Conservation (phyloP, 257 asterid species). For the Avicennia marina region DNA sequence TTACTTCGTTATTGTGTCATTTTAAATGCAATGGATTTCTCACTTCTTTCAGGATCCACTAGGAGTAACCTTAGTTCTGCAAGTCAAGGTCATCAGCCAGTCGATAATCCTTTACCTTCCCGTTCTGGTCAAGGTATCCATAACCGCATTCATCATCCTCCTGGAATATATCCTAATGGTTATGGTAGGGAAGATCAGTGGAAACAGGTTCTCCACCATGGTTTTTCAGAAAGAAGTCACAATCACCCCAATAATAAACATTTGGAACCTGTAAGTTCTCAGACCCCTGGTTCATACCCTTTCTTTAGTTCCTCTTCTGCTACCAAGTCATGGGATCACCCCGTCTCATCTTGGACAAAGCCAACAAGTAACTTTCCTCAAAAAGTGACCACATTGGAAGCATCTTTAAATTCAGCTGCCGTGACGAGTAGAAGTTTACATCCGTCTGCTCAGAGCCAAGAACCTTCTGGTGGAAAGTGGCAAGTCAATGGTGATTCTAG, state of each 20-base stretch:
- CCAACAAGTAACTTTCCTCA: slow-evolving; percentile 37
- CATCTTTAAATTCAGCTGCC: slow-evolving; percentile 41
- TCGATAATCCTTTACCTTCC: slow-evolving; percentile 29
- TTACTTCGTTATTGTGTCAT: neutral
- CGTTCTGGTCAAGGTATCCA: slow-evolving; percentile 32
- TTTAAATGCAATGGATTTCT: slow-evolving; percentile 8
- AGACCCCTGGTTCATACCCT: slow-evolving; percentile 31
- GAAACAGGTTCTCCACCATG: slow-evolving; percentile 39
- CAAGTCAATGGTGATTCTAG: slow-evolving; percentile 32
- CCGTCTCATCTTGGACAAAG: slow-evolving; percentile 57
- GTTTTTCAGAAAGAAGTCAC: slow-evolving; percentile 31
- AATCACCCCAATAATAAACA: slow-evolving; percentile 33
- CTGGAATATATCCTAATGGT: slow-evolving; percentile 35
- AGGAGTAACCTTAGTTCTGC: slow-evolving; percentile 29
- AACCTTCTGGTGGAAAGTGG: slow-evolving; percentile 44
- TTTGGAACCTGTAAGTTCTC: slow-evolving; percentile 45
- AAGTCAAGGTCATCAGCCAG: slow-evolving; percentile 35
- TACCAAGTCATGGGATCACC: slow-evolving; percentile 35
- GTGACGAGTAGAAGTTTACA: slow-evolving; percentile 32
- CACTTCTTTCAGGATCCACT: slow-evolving; percentile 41
- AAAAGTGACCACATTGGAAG: slow-evolving; percentile 39
- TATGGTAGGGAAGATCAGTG: slow-evolving; percentile 40
- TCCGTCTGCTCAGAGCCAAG: slow-evolving; percentile 33
- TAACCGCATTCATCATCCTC: slow-evolving; percentile 36
- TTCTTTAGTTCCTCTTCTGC: slow-evolving; percentile 40